These are phyloP conservation scores for Ophiostoma novo-ulmi DNA, from an alignment of 2,329 filamentous ascomycete species.

Conservation along the genomic window DNA sequence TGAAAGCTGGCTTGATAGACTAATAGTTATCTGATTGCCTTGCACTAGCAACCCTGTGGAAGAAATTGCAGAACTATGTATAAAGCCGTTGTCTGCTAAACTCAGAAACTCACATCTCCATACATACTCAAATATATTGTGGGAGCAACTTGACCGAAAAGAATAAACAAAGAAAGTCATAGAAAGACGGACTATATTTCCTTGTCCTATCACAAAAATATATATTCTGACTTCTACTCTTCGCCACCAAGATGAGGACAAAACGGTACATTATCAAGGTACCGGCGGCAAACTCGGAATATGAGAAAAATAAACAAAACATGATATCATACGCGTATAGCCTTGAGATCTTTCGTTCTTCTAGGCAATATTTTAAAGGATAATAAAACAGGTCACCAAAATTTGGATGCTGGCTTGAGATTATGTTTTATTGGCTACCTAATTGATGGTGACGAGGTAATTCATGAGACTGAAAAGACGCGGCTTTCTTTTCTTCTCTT, in stretches of 20 bases:
- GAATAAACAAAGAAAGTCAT: not conserved
- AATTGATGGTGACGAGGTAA: not conserved
- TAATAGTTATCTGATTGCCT: not conserved
- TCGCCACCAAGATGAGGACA: too few species aligned
- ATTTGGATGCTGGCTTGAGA: not conserved
- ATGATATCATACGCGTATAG: not conserved
- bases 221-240: not conserved
- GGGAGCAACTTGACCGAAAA: not conserved
- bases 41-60: not conserved
- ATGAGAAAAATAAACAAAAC: not conserved
- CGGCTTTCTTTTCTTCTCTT: not conserved
- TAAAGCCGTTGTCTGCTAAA: not conserved
- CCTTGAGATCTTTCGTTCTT: not conserved
- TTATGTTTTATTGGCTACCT: not conserved
- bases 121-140: not conserved
- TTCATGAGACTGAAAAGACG: not conserved
- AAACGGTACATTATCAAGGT: not conserved
- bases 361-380: not conserved
- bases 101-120: not conserved
- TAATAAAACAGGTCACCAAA: not conserved
- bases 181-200: not conserved
- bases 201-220: too few species aligned
- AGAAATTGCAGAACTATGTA: not conserved
- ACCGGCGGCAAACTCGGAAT: not conserved
- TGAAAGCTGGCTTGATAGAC: not conserved